These are phyloP conservation scores for Sarocladiaceae sp. DNA, from an alignment of 2,329 filamentous ascomycete species.

Conservation along the genomic window DNA sequence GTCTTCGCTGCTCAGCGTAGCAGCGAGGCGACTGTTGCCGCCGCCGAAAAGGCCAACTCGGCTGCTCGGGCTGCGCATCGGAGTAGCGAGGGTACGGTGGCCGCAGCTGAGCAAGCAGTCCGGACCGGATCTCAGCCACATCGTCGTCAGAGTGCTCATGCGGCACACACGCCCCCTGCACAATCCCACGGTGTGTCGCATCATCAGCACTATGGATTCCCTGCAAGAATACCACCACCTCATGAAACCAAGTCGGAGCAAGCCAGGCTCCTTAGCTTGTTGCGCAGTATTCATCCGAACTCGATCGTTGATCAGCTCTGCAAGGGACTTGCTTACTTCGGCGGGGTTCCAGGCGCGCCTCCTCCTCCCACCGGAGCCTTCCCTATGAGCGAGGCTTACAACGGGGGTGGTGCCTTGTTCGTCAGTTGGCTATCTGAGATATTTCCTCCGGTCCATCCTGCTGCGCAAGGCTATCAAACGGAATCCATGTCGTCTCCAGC, in stretches of 20 bases:
- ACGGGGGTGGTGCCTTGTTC: conserved; percentile 52
- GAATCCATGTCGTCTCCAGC: too few relatives aligned
- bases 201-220: conserved; percentile 6
- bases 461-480: neutral
- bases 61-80: conserved; percentile 23
- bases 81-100: conserved; percentile 13
- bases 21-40: conserved; percentile 54
- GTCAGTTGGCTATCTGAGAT: conserved; percentile 59
- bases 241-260: conserved; percentile 53
- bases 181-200: conserved; percentile 1
- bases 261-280: conserved; percentile 49
- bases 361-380: conserved; percentile 46
- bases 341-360: conserved; percentile 49
- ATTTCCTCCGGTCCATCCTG: conserved; percentile 40
- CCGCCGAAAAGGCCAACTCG: conserved; percentile 42
- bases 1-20: conserved; percentile 53
- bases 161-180: conserved; percentile 8
- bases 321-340: conserved; percentile 57
- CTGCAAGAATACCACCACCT: conserved; percentile 19
- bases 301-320: conserved; percentile 57
- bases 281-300: conserved; percentile 48
- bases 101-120: conserved; percentile 10
- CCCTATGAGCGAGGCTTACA: conserved; percentile 48
- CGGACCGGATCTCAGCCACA: neutral
- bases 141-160: neutral